Percentiles rank a stretch among this genome's conserved stretches.
These are phyloP conservation scores for Camellia granthamiana DNA, from an alignment of 148 eudicot genomes.

Conservation along the genomic window DNA sequence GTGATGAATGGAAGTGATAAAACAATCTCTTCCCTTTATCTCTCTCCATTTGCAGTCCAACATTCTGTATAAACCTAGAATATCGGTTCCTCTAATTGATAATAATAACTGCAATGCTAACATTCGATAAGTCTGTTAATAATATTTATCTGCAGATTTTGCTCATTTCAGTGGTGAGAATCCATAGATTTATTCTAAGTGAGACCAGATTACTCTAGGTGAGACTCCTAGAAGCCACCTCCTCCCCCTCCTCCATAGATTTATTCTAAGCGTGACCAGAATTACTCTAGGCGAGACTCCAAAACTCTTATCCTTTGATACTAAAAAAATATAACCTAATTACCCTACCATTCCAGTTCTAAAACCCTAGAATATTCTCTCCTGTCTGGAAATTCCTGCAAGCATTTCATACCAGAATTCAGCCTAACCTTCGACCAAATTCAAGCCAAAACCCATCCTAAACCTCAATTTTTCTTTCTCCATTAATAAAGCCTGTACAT, in stretches of 20 bases:
- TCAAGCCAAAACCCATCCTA: constrained; percentile 3
- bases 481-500: neutral
- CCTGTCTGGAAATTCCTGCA: neutral
- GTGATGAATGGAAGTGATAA: too few species aligned
- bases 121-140: neutral
- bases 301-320: neutral
- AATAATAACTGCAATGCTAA: too few species aligned
- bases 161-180: neutral
- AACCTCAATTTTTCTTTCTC: neutral
- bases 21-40: neutral
- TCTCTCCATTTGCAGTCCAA: neutral
- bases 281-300: neutral
- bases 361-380: neutral
- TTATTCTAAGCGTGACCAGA: neutral
- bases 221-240: too few species aligned
- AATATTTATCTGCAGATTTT: neutral
- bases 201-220: too few species aligned
- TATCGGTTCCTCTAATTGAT: too few species aligned
- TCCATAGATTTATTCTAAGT: neutral
- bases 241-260: too few species aligned
- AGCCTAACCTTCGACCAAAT: neutral
- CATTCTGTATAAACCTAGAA: too few species aligned
- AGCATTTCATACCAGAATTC: neutral
- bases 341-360: neutral
- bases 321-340: neutral